These are phyloP conservation scores for Penicillium olsonii DNA, from an alignment of 2,329 filamentous ascomycete genomes.

Conservation along the genomic window DNA sequence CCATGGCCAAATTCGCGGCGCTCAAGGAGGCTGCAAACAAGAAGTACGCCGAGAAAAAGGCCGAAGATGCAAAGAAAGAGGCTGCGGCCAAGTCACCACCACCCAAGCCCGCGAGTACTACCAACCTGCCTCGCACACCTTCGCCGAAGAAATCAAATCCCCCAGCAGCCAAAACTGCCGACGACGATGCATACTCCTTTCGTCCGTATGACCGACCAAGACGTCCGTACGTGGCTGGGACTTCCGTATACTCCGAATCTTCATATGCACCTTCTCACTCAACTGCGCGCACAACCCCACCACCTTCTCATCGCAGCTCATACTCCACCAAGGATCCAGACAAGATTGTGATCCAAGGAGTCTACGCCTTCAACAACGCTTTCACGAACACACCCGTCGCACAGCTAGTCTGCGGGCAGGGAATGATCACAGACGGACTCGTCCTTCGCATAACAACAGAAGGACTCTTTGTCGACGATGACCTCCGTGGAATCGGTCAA, in stretches of 20 bases:
- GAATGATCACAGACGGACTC: constrained; percentile 85
- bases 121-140: constrained; percentile 37
- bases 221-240: constrained; percentile 63
- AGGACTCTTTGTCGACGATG: constrained; percentile 95
- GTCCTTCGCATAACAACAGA: constrained; percentile 91
- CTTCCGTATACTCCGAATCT: constrained; percentile 76
- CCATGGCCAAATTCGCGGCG: constrained; percentile 40
- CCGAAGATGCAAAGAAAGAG: constrained; percentile 34
- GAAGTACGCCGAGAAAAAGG: constrained; percentile 41
- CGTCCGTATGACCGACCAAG: constrained; percentile 74
- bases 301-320: constrained; percentile 72
- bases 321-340: constrained; percentile 89
- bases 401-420: constrained; percentile 81
- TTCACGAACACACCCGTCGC: constrained; percentile 88
- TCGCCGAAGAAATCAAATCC: constrained; percentile 43
- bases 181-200: constrained; percentile 70
- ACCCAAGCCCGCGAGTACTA: constrained; percentile 33
- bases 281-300: constrained; percentile 79
- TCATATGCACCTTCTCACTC: constrained; percentile 85
- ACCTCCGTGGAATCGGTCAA: constrained; percentile 85
- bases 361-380: constrained; percentile 88
- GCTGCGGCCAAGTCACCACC: constrained; percentile 34
- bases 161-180: constrained; percentile 43
- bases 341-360: constrained; percentile 93
- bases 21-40: constrained; percentile 43